These are phyloP conservation scores for Beauveria brongniartii DNA, from an alignment of 2,329 filamentous ascomycete species.

Conservation along the genomic window DNA sequence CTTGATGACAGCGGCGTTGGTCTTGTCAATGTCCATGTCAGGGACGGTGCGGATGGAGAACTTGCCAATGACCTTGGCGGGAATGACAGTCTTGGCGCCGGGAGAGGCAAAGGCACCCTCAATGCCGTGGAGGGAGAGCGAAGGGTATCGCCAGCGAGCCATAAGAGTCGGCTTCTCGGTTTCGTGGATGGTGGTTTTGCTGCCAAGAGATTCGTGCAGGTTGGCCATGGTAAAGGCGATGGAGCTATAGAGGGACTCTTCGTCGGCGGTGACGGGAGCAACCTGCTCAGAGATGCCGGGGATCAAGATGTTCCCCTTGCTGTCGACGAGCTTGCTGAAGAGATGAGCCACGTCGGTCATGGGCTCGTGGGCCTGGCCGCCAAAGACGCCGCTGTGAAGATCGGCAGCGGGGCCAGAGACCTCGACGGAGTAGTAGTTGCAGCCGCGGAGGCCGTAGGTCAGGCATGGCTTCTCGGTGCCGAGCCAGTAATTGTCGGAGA, in stretches of 20 bases:
- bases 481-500: constrained; percentile 99
- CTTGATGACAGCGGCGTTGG: constrained; percentile 77
- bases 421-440: constrained; percentile 95
- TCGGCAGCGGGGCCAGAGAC: constrained; percentile 87
- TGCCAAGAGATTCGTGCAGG: constrained; percentile 84
- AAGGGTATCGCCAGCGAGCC: constrained; percentile 93
- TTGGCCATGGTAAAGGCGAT: constrained; percentile 97
- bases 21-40: constrained; percentile 88
- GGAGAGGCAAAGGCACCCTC: constrained; percentile 91
- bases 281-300: constrained; percentile 93
- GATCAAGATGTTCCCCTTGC: constrained; percentile 85
- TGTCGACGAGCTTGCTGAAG: constrained; percentile 77
- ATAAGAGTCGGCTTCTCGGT: constrained; percentile 91
- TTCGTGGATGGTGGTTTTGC: constrained; percentile 75
- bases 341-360: constrained; percentile 92
- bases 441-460: constrained; percentile 92
- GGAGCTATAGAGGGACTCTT: constrained; percentile 76
- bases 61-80: constrained; percentile 94
- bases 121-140: constrained; percentile 85
- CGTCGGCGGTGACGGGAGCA: constrained; percentile 76
- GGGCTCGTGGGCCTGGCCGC: constrained; percentile 91
- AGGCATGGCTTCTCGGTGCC: constrained; percentile 97
- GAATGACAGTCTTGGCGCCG: constrained; percentile 97
- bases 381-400: constrained; percentile 94
- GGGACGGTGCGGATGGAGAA: constrained; percentile 97